Percentiles rank a stretch among this genome's conserved stretches.
Conservation (phyloP, 352 stramenopile genomes). For the Pythium rishiriense region DNA sequence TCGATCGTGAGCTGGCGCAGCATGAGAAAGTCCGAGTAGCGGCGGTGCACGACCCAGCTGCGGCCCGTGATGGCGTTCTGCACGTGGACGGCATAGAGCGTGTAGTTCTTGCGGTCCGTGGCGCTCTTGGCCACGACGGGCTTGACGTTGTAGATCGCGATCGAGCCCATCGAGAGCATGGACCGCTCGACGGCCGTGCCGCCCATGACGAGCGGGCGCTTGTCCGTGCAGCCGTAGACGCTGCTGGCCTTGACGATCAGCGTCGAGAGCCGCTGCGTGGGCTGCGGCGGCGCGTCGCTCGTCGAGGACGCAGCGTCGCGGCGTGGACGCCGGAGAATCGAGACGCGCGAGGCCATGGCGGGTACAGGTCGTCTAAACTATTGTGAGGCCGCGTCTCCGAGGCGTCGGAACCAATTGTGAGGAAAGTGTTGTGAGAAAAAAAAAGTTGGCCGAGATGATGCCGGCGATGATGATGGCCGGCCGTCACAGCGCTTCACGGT, state of each 20-base stretch:
- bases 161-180: conserved; percentile 34
- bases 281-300: too few relatives aligned
- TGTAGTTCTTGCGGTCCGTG: conserved; percentile 27
- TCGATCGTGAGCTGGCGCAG: conserved; percentile 29
- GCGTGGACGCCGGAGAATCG: conserved; percentile 9
- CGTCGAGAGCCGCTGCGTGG: conserved; percentile 16
- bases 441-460: background rate
- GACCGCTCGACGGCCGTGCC: conserved; percentile 32
- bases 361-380: background rate
- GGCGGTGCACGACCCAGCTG: conserved; percentile 39
- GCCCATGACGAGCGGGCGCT: conserved; percentile 31
- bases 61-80: conserved; percentile 44
- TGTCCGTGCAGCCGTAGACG: conserved; percentile 27
- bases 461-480: background rate
- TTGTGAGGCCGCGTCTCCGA: background rate
- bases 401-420: conserved; percentile 7
- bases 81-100: conserved; percentile 37
- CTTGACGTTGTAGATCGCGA: conserved; percentile 39
- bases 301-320: background rate
- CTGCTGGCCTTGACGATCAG: conserved; percentile 25
- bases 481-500: background rate
- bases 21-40: conserved; percentile 40
- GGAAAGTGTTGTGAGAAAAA: background rate
- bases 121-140: conserved; percentile 26
- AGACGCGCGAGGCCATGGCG: conserved; percentile 18